Conservation (phyloP, 495 filamentous ascomycete genomes). For the Apiosordaria backusii region DNA sequence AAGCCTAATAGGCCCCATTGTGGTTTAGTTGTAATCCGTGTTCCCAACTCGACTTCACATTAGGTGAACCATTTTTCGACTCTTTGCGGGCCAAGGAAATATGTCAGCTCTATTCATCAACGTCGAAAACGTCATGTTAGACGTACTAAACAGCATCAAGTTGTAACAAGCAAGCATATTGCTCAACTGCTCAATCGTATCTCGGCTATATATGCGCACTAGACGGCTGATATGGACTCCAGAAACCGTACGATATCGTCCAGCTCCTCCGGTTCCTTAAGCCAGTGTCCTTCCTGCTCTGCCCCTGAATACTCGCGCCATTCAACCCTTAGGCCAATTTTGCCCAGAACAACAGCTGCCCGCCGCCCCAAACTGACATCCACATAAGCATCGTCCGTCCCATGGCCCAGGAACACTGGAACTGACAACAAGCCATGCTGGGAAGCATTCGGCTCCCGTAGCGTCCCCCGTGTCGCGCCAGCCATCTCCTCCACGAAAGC, state of each 20-base stretch:
- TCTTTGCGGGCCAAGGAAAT: too few species aligned
- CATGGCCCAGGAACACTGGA: constrained; percentile 20
- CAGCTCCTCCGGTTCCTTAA: constrained; percentile 23
- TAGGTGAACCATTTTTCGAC: too few species aligned
- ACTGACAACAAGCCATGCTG: constrained; percentile 3
- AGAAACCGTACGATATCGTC: constrained; percentile 26
- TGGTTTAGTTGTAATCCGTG: too few species aligned
- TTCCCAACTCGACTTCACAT: too few species aligned
- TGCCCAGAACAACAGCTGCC: constrained; percentile 10
- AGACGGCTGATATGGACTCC: constrained; percentile 1
- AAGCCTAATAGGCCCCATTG: too few species aligned
- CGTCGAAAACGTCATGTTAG: too few species aligned
- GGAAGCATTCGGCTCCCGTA: not conserved
- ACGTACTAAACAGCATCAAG: too few species aligned
- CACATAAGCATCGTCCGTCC: constrained; percentile 19
- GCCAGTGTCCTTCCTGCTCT: constrained; percentile 25
- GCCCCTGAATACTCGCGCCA: constrained; percentile 24
- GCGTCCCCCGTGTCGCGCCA: not conserved
- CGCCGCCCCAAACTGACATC: constrained; percentile 20
- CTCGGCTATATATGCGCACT: too few species aligned
- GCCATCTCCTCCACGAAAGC: constrained; percentile 10
- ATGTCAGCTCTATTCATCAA: too few species aligned
- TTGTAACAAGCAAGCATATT: too few species aligned
- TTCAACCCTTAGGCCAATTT: constrained; percentile 14
- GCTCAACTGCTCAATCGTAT: too few species aligned